Evolutionary conservation across 352 stramenopile species (phyloP), one percentile per base, ranked within the genome.

Genomic region (Phytophthora cactorum): DNA sequence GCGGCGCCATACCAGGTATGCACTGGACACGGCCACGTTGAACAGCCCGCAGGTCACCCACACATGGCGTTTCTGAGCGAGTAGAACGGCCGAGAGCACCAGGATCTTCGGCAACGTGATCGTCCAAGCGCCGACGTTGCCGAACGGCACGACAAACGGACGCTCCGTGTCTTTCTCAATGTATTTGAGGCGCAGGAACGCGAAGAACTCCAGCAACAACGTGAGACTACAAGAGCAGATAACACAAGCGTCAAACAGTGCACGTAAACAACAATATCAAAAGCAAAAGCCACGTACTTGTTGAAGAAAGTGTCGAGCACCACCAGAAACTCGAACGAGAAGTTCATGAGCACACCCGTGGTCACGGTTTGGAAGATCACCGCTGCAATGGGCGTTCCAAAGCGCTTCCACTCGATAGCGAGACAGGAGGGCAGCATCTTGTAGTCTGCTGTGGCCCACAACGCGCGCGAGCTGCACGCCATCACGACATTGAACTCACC

Each of bases 401-500:
- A 95, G 50, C 86, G 85, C 43, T 84, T 63, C 84, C 85, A 93
- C 55, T 95, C 84, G 41, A 72, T 70, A 1, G 81, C 59, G 22
- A 95, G 66, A 29, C 73, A 81, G 8, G 74, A 68, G 3, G 88
- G 88, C n/a, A 96, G 68, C 86, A 94, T 94, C 63, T 90, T 90
- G 76, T 93, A 94, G 72, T 93, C 84, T 1, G 86, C 86, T 12
- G 86, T 92, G 9, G 84, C 83, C 88, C 87, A 93, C 59, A 96
- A 54, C 11, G 88, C 88, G 14, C 88, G 86, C 12, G 84, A 93
- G 62, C 81, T 92, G 66, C 86, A 93, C 10, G 84, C 83, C 88
- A 96, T 94, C 34, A 96, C 86, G 32, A 93, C 88, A 54, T 93
- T 94, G 67, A 96, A 96, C 64, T 96, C 88, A 36, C 86, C 88